Base-by-base conservation (phyloP, 257 asterid genomes). In the Mitragyna speciosa region DNA sequence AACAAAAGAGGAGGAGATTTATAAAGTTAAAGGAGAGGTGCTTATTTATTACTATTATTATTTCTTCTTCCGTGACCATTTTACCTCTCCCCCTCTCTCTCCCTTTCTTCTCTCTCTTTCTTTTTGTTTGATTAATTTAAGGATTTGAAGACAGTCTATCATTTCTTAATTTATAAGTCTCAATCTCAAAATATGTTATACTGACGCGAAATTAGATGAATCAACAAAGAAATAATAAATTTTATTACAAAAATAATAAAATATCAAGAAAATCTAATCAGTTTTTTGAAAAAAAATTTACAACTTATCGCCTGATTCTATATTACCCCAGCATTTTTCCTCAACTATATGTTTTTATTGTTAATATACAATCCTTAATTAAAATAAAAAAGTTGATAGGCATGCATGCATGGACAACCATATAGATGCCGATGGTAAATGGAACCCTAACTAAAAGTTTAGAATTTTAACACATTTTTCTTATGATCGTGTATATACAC, bases 1-100 rank as follows among this genome's bases (percentile, higher is more conserved):
- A 78, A 52, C 43, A 73, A 77, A 58, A 63, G 72, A 73, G 75
- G 58, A 63, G 84, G 76, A 31, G 61, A 43, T 58, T 47, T 73
- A 63, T 78, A 83, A 75, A 78, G 83, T 63, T 83, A 83, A 83
- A 81, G 82, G 67, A 77, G 78, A 49, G 26, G 64, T 70, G 72
- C 80, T 80, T 82, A 79, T 80, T 79, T 76, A 63, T 77, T 68
- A 56, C 39, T 36, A 36, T 36, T 31, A 51, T 12, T 56, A 39
- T 20, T 26, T 20, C 12, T 22, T 39, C 56, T 45, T 39, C 51
- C 39, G 24, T 11, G n/a, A 14, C 24, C 20, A 7, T 22, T 33
- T 49, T 7, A 7, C 20, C 67, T 51, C 49, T 72, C 79, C 49
- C 33, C 54, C 48, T 48, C 73, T 61, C 67, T 47, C 73, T 61